phyloP scores from a whole-genome alignment of 148 eudicot genomes.

The Vaccinium corymbosum region DNA sequence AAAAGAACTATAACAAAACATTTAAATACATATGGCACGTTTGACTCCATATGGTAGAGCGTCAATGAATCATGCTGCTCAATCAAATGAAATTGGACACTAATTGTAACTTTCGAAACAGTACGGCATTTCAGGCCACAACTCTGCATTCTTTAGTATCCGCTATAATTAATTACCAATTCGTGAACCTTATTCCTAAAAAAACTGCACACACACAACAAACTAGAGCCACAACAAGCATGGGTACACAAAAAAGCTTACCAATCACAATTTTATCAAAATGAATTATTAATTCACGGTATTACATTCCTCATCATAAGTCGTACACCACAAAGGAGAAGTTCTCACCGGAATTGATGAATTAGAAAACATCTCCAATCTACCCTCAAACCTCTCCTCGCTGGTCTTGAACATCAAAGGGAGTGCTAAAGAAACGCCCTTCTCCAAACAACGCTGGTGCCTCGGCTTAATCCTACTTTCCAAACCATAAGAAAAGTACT shows the following conservation, averaged over 20 bases:
- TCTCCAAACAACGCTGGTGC: constrained; percentile 62
- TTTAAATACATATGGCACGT: neutral
- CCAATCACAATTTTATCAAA: constrained; percentile 1
- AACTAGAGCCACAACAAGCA: neutral
- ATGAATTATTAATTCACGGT: neutral
- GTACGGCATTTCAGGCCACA: neutral
- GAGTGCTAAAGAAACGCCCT: constrained; percentile 66
- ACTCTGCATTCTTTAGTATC: neutral
- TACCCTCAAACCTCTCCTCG: constrained; percentile 46
- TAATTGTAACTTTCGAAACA: neutral
- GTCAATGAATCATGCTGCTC: neutral
- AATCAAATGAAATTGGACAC: neutral
- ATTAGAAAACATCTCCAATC: constrained; percentile 57
- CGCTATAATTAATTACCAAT: neutral
- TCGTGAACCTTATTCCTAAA: neutral
- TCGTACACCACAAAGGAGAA: constrained; percentile 69
- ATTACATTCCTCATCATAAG: constrained; percentile 26
- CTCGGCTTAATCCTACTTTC: constrained; percentile 82
- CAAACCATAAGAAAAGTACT: constrained; percentile 87
- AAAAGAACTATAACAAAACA: neutral
- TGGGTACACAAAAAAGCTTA: neutral
- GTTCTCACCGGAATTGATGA: constrained; percentile 61
- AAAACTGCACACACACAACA: neutral
- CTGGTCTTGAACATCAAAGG: constrained; percentile 64
- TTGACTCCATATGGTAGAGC: neutral